These are phyloP conservation scores for Pichia kluyveri DNA, from an alignment of 805 yeast species.

Conservation along the genomic window DNA sequence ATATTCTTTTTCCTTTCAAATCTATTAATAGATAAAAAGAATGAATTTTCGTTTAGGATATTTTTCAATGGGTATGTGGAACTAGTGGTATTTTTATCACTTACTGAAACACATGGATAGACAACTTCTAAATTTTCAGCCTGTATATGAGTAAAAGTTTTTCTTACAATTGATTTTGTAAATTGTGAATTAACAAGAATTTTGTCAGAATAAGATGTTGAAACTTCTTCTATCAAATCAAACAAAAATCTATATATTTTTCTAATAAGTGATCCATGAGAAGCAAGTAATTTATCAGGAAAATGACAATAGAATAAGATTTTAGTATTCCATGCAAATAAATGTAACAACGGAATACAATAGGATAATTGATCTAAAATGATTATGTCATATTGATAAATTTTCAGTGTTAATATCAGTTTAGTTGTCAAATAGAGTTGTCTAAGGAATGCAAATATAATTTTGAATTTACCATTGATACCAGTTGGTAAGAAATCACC, in stretches of 20 bases:
- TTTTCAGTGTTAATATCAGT: slow-evolving; percentile 39
- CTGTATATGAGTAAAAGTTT: slow-evolving; percentile 44
- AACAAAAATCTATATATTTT: slow-evolving; percentile 70
- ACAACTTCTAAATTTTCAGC: slow-evolving; percentile 44
- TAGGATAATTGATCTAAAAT: slow-evolving; percentile 85
- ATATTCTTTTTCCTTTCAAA: slow-evolving; percentile 84
- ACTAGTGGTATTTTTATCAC: slow-evolving; percentile 5
- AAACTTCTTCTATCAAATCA: slow-evolving; percentile 73
- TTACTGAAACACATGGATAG: slow-evolving; percentile 67
- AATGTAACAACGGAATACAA: slow-evolving; percentile 63
- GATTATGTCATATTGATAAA: slow-evolving; percentile 53
- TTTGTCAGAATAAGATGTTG: slow-evolving; percentile 67
- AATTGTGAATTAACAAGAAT: slow-evolving; percentile 84
- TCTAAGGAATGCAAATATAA: slow-evolving; percentile 74
- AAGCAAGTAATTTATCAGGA: slow-evolving; percentile 79
- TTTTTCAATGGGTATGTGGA: slow-evolving; percentile 26
- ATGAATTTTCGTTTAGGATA: slow-evolving; percentile 30
- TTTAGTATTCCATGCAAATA: slow-evolving; percentile 35
- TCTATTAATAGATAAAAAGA: slow-evolving; percentile 73
- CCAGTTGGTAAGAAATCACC: slow-evolving; percentile 83
- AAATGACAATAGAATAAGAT: slow-evolving; percentile 90
- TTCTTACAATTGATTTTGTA: slow-evolving; percentile 60
- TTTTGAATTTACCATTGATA: slow-evolving; percentile 58
- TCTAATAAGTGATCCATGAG: slow-evolving; percentile 45
- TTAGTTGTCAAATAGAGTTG: slow-evolving; percentile 57